These are phyloP conservation scores for Leccinum ochraceum DNA, from an alignment of 768 basidiomycete species.

Conservation along the genomic window DNA sequence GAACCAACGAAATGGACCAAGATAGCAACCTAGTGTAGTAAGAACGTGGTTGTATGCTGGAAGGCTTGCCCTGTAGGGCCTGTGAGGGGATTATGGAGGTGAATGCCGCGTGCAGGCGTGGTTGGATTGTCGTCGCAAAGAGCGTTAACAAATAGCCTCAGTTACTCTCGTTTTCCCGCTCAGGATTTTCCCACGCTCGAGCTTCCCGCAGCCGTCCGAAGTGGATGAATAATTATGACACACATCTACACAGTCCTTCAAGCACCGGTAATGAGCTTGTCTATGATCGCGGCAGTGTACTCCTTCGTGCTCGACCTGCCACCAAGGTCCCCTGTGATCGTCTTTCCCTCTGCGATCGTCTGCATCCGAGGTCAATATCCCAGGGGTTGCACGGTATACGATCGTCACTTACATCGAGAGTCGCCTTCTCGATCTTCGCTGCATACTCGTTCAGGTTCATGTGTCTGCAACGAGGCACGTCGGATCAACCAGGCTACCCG, in stretches of 20 bases:
- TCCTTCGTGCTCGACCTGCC: constrained; percentile 89
- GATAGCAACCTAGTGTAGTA: constrained; percentile 45
- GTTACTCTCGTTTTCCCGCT: constrained; percentile 18
- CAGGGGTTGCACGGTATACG: not conserved
- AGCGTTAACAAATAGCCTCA: constrained; percentile 16
- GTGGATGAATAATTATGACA: constrained; percentile 9
- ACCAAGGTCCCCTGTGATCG: constrained; percentile 94
- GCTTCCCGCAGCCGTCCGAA: constrained; percentile 10
- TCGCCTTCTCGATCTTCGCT: constrained; percentile 87
- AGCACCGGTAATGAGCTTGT: constrained; percentile 49
- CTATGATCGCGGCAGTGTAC: constrained; percentile 87
- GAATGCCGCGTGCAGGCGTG: constrained; percentile 57
- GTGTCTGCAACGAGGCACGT: constrained; percentile 56
- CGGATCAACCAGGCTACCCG: constrained; percentile 22
- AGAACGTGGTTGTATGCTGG: constrained; percentile 43
- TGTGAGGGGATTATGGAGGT: constrained; percentile 66
- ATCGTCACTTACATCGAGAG: constrained; percentile 68
- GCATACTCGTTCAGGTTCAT: constrained; percentile 89
- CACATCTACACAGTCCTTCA: constrained; percentile 24
- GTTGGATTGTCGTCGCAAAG: constrained; percentile 43
- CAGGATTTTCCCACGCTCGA: constrained; percentile 29
- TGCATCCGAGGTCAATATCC: constrained; percentile 32
- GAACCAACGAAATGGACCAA: constrained; percentile 9
- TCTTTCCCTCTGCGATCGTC: constrained; percentile 97
- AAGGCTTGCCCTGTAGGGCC: constrained; percentile 90